Percentiles rank a stretch among this genome's conserved stretches.
phyloP scores from a whole-genome alignment of 805 yeast genomes.

The Lipomyces mesembrius region DNA sequence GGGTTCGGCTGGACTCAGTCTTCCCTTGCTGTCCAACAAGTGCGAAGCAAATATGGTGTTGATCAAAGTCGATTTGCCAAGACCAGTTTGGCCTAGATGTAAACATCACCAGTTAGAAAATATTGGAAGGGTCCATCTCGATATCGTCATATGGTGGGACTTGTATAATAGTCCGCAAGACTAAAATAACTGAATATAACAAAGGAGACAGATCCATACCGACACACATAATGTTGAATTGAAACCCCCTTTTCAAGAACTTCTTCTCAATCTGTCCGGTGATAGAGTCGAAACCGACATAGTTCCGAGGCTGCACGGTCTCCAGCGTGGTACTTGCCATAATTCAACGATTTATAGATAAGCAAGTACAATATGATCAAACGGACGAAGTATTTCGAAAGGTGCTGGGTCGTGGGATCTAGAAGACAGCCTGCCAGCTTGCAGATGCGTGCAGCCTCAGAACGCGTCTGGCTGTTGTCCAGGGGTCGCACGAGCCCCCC shows the following conservation, averaged over 20 bases:
- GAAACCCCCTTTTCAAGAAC: conserved; percentile 88
- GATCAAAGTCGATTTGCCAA: conserved; percentile 90
- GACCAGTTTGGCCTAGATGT: conserved; percentile 66
- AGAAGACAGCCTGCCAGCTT: neutral
- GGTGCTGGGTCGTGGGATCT: neutral
- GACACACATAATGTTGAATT: conserved; percentile 91
- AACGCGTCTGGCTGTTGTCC: neutral
- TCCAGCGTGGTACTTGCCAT: conserved; percentile 19
- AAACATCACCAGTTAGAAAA: neutral
- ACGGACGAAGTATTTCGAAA: neutral
- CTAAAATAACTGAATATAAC: neutral
- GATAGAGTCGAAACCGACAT: conserved; percentile 96
- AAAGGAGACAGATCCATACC: conserved; percentile 47
- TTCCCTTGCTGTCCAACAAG: conserved; percentile 73
- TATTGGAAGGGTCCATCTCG: neutral
- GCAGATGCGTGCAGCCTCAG: neutral
- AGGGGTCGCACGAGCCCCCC: neutral
- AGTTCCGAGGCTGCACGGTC: conserved; percentile 63
- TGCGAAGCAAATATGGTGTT: conserved; percentile 89
- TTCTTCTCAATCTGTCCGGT: conserved; percentile 94
- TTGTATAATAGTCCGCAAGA: neutral
- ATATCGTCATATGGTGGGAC: neutral
- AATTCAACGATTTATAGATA: neutral
- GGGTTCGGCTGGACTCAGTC: conserved; percentile 69
- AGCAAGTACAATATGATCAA: neutral